Base-by-base conservation (phyloP, 768 basidiomycete genomes). In the Boletus sp. region DNA sequence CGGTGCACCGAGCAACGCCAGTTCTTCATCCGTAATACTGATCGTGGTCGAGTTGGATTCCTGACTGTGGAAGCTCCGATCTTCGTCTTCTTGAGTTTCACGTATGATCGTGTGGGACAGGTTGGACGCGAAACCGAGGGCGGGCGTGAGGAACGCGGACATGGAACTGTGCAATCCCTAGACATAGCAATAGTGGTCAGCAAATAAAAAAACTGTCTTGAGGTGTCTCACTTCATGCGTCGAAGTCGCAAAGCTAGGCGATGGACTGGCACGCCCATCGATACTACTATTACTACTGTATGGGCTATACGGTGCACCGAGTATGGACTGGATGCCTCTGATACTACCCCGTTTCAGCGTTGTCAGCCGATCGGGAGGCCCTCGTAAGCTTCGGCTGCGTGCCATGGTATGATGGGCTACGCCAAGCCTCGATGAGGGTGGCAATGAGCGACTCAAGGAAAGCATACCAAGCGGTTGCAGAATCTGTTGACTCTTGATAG, bases 51-150 rank as follows among this genome's bases (percentile, higher is more conserved):
- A 86, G 29, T 68, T 72, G 5, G 90, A 84, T 37, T 77, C 81
- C 19, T 79, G 78, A 67, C 87, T 91, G 34, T 77, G 75, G 21
- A 82, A 64, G 58, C 90, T 91, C 48, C 82, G 82, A 51, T 82
- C 80, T 61, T 95, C 92, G 61, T 87, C 87, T 70, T 98, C 95
- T 55, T 93, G 93, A 0, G 90, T 79, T 72, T 98, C 97, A 23
- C 88, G 85, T 64, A 99, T 99, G 67, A 98, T 98, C 4, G 94
- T 93, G 67, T 97, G 90, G 3, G 93, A 92, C 32, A 99, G 79
- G 63, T 96, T 98, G 47, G 90, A 93, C 5, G 94, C 97, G 67
- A 99, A 98, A 4, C 97, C 97, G n/a, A 98, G 79, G 0, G 93
- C 84, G 0, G 93, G 90, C 2, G 87, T 81, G 47, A 91, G 78